Percentiles rank a stretch among this genome's conserved stretches.
Conservation (phyloP, 2,329 filamentous ascomycete genomes). For the Phoma sp. region DNA sequence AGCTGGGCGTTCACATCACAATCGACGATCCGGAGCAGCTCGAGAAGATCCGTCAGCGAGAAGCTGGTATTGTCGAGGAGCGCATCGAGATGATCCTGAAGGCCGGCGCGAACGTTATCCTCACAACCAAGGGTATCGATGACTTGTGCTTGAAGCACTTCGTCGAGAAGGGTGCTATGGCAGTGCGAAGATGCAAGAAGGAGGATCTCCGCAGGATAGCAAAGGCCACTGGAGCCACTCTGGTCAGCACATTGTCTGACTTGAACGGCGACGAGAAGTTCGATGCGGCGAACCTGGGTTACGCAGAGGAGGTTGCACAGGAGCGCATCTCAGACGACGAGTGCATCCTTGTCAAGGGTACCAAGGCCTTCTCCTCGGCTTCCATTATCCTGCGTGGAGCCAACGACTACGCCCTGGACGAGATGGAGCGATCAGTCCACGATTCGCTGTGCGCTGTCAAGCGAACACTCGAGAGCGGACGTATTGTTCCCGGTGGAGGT, state of each 20-base stretch:
- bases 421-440: conserved; percentile 99
- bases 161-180: conserved; percentile 93
- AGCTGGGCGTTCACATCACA: conserved; percentile 97
- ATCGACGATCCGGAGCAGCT: conserved; percentile 96
- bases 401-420: conserved; percentile 95
- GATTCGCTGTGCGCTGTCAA: conserved; percentile 97
- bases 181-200: conserved; percentile 95
- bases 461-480: conserved; percentile 93
- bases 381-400: conserved; percentile 95
- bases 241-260: conserved; percentile 92
- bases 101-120: conserved; percentile 91
- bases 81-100: conserved; percentile 97
- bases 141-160: conserved; percentile 94
- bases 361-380: conserved; percentile 90
- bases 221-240: conserved; percentile 90
- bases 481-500: conserved; percentile 94
- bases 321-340: conserved; percentile 99
- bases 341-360: conserved; percentile 95
- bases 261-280: conserved; percentile 98
- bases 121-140: conserved; percentile 98
- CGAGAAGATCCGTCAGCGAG: conserved; percentile 93
- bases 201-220: conserved; percentile 96
- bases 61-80: conserved; percentile 91
- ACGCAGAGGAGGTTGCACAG: conserved; percentile 95
- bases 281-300: conserved; percentile 84